Evolutionary conservation across 176 grass and related monocot genomes (phyloP), one percentile per base, ranked within the genome.

Genomic region (Melocanna baccifera): DNA sequence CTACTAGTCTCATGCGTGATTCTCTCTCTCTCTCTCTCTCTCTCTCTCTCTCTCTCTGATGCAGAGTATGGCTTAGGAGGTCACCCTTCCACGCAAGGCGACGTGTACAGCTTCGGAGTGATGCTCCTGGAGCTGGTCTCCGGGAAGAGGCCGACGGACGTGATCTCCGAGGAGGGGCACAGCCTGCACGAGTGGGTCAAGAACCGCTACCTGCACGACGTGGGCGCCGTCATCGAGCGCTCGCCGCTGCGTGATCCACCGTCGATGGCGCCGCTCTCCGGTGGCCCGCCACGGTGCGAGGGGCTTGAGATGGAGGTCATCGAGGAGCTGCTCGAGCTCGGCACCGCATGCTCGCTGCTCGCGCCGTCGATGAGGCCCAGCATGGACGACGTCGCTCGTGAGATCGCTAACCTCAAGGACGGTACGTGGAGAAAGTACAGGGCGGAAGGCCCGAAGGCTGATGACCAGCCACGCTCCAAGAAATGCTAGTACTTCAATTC

Each of bases 91-190:
- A 87, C 76, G 50, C 68, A 91, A 79, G 93, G 93, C 15, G 93
- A 95, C 55, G 93, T 92, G 23, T 95, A 95, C 70, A 95, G 90
- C 70, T 95, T 92, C 48, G 93, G 93, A 14, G 93, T 95, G 63
- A 16, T 92, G 52, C 47, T 95, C 15, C 83, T 95, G 19, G 93
- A 95, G 69, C 78, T 95, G 88, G 83, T 92, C 58, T 56, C 93
- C 13, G 86, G 93, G 61, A 92, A 91, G 72, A 81, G 90, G 61
- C 93, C 93, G 1, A 91, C 88, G 7, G 83, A 91, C 46, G 83
- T 87, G 47, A 89, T 95, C 52, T 79, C 90, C 19, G 76, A 95
- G 62, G 93, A 91, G 59, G 93, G 88, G 53, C 65, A 85, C 66
- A 84, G 86, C 26, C 69, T 95, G 76, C 93, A 91, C 48, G 90